These are phyloP conservation scores for Corchorus capsularis DNA, from an alignment of 345 rosid genomes.

Conservation along the genomic window DNA sequence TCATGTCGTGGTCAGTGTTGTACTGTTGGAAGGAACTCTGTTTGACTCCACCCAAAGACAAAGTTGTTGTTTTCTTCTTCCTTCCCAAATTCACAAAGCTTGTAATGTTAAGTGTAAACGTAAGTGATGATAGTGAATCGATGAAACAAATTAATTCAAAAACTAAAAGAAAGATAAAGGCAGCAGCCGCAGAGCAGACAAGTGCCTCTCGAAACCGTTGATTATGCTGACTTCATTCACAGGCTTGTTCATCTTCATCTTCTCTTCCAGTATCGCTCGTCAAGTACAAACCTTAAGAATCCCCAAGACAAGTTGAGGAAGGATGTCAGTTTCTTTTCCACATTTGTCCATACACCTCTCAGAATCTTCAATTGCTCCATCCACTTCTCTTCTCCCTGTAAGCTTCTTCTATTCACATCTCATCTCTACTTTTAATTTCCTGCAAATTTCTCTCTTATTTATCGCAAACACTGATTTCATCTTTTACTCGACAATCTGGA, in stretches of 20 bases:
- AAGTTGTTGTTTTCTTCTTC: too few species aligned
- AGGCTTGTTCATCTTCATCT: not conserved
- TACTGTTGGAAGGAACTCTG: too few species aligned
- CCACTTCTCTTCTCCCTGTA: conserved; percentile 27
- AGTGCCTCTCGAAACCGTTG: not conserved
- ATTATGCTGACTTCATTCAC: not conserved
- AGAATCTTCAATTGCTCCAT: not conserved
- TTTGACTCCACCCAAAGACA: too few species aligned
- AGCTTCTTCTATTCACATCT: conserved; percentile 6
- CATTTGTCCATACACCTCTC: conserved; percentile 25
- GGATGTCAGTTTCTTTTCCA: conserved; percentile 35
- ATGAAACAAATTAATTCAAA: too few species aligned
- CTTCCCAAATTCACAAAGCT: too few species aligned
- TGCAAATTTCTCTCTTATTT: not conserved
- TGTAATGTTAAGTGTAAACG: too few species aligned
- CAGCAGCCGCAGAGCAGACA: too few species aligned
- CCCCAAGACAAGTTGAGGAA: not conserved
- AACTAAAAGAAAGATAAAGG: too few species aligned
- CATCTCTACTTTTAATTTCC: too few species aligned
- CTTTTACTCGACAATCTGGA: not conserved
- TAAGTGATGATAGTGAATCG: too few species aligned
- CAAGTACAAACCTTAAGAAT: not conserved
- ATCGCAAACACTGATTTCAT: not conserved
- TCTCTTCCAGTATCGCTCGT: conserved; percentile 5
- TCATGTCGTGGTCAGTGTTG: too few species aligned